Percentiles rank a stretch among this genome's conserved stretches.
Evolutionary conservation across 148 eudicot genomes (phyloP).

Genomic region (Chenopodium quinoa): DNA sequence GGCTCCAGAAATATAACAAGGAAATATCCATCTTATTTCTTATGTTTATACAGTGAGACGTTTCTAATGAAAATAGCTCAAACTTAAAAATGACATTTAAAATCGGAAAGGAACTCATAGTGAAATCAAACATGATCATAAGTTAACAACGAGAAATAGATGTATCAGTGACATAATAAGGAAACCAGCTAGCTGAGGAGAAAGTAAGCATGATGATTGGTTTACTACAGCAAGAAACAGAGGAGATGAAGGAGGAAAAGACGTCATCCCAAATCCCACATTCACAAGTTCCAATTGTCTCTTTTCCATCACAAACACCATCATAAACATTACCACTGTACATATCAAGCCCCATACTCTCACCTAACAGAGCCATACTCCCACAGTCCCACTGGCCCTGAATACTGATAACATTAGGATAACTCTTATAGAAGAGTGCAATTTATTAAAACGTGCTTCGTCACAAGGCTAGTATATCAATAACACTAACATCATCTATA

Average conservation of each 20-base stretch:
- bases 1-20: not conserved
- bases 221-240: not conserved
- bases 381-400: not conserved
- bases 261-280: not conserved
- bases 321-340: too few species aligned
- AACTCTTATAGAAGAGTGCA: not conserved
- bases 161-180: not conserved
- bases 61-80: not conserved
- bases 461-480: too few species aligned
- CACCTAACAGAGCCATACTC: not conserved
- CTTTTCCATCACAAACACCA: not conserved
- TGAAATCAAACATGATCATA: not conserved
- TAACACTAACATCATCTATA: too few species aligned
- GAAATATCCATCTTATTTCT: not conserved
- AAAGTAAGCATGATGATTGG: not conserved
- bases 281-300: not conserved
- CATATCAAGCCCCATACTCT: not conserved
- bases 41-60: not conserved
- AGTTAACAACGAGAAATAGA: not conserved
- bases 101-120: not conserved
- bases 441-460: too few species aligned
- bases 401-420: not conserved
- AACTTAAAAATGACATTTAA: not conserved
- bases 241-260: too few species aligned
- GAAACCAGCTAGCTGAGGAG: not conserved